phyloP scores from a whole-genome alignment of 495 filamentous ascomycete genomes.

The Aspergillus egyptiacus region DNA sequence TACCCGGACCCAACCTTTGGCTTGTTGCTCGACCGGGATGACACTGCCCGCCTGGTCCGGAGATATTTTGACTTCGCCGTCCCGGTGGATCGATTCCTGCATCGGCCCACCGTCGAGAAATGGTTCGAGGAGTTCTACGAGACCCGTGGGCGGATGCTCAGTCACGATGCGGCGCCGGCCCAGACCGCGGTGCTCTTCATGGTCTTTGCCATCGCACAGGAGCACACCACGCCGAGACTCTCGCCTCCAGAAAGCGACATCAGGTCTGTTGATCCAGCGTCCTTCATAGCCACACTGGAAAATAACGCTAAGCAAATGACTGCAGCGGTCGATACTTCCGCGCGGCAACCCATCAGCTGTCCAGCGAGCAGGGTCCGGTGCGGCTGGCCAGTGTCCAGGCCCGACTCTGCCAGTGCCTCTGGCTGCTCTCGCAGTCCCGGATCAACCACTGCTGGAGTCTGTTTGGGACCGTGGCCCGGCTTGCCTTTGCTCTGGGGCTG shows the following conservation, averaged over 20 bases:
- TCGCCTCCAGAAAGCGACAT: not conserved
- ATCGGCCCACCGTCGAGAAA: constrained; percentile 17
- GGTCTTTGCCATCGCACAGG: constrained; percentile 1
- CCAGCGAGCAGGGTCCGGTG: constrained; percentile 1
- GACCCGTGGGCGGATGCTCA: constrained; percentile 20
- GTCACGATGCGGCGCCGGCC: not conserved
- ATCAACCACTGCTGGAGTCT: constrained; percentile 11
- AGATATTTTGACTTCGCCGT: constrained; percentile 29
- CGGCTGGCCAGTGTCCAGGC: constrained; percentile 7
- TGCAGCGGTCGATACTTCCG: constrained; percentile 2
- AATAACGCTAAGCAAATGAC: not conserved
- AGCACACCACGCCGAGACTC: too few relatives aligned
- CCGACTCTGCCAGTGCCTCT: constrained; percentile 7
- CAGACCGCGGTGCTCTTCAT: constrained; percentile 9
- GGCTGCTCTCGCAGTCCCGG: constrained; percentile 6
- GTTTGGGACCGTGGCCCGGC: constrained; percentile 7
- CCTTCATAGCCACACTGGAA: not conserved
- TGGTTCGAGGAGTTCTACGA: constrained; percentile 21
- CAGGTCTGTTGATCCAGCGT: not conserved
- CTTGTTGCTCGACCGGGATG: not conserved
- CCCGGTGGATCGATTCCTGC: constrained; percentile 23
- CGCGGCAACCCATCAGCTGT: constrained; percentile 5
- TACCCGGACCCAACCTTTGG: constrained; percentile 17
- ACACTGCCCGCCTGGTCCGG: not conserved
- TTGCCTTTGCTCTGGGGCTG: constrained; percentile 3